A percentile compares a stretch with the other conserved stretches of the same genome.
These are phyloP conservation scores for Smittium culicis DNA, from an alignment of 371 early-diverging fungal species.

Conservation along the genomic window DNA sequence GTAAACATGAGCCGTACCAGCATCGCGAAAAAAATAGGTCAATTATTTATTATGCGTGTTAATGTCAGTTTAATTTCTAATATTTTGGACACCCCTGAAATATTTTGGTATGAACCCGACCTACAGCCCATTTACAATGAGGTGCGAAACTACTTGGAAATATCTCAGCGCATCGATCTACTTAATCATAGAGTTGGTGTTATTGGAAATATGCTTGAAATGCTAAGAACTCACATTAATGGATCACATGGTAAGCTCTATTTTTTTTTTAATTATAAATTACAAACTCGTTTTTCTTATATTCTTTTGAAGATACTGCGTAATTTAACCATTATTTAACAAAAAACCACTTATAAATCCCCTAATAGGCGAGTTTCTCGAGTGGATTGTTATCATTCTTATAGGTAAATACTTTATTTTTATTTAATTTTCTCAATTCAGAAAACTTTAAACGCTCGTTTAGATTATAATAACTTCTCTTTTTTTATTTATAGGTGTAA, in stretches of 20 bases:
- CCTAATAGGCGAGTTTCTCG: conserved; percentile 44
- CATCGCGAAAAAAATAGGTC: conserved; percentile 71
- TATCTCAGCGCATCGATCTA: conserved; percentile 68
- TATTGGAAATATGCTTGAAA: conserved; percentile 65
- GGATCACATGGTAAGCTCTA: conserved; percentile 25
- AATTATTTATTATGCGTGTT: conserved; percentile 73
- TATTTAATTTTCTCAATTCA: too few relatives aligned
- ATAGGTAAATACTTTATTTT: too few relatives aligned
- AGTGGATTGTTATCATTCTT: conserved; percentile 71
- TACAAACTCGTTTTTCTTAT: neutral
- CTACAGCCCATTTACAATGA: conserved; percentile 65
- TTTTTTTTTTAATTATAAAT: neutral
- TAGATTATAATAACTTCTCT: neutral
- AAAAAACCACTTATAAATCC: neutral
- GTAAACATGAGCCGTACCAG: conserved; percentile 60
- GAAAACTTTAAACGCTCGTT: conserved; percentile 9
- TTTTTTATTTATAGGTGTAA: neutral
- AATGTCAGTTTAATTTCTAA: conserved; percentile 76
- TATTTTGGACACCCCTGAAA: conserved; percentile 72
- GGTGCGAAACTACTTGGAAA: conserved; percentile 60
- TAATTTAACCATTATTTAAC: too few relatives aligned
- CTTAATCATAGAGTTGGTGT: conserved; percentile 67
- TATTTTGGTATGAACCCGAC: conserved; percentile 75
- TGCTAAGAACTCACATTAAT: conserved; percentile 58
- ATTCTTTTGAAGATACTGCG: neutral